Conservation (phyloP, 2,329 filamentous ascomycete genomes). For the Pseudohalonectria lignicola region DNA sequence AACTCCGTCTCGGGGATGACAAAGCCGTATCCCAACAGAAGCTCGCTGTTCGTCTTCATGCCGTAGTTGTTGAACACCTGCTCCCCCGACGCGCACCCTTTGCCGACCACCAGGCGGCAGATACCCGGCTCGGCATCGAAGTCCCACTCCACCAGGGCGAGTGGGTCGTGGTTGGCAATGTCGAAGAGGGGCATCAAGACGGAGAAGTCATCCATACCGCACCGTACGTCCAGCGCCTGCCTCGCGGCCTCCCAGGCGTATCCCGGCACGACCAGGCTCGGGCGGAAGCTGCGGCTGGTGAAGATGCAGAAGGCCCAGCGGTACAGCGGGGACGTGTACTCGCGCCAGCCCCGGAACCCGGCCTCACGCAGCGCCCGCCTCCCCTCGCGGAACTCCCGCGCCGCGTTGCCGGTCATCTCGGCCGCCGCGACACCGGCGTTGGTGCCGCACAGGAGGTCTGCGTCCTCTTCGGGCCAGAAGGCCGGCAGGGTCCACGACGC, state of each 20-base stretch:
- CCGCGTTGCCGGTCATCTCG: slow-evolving; percentile 34
- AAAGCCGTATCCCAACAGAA: slow-evolving; percentile 55
- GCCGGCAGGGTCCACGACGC: slow-evolving; percentile 44
- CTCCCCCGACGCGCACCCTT: slow-evolving; percentile 34
- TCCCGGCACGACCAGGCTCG: slow-evolving; percentile 41
- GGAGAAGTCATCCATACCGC: slow-evolving; percentile 48
- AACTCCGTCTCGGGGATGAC: slow-evolving; percentile 33
- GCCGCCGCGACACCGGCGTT: slow-evolving; percentile 36
- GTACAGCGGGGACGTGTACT: slow-evolving; percentile 40
- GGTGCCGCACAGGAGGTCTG: slow-evolving; percentile 43
- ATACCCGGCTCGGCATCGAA: slow-evolving; percentile 20
- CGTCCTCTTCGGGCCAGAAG: slow-evolving; percentile 52
- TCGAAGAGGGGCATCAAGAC: slow-evolving; percentile 62
- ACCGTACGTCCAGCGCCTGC: slow-evolving; percentile 16
- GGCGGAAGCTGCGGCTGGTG: slow-evolving; percentile 53
- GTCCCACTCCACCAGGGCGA: slow-evolving; percentile 49
- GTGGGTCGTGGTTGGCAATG: slow-evolving; percentile 58
- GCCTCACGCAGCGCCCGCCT: slow-evolving; percentile 22
- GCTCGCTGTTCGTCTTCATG: slow-evolving; percentile 60
- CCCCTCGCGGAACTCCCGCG: slow-evolving; percentile 33
- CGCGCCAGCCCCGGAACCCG: slow-evolving; percentile 14
- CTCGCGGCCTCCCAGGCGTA: slow-evolving; percentile 7
- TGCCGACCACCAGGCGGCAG: slow-evolving; percentile 2
- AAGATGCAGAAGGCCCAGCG: slow-evolving; percentile 56
- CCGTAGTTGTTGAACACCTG: slow-evolving; percentile 65